Conservation (phyloP, 306 rosid species). For the Casuarina glauca region DNA sequence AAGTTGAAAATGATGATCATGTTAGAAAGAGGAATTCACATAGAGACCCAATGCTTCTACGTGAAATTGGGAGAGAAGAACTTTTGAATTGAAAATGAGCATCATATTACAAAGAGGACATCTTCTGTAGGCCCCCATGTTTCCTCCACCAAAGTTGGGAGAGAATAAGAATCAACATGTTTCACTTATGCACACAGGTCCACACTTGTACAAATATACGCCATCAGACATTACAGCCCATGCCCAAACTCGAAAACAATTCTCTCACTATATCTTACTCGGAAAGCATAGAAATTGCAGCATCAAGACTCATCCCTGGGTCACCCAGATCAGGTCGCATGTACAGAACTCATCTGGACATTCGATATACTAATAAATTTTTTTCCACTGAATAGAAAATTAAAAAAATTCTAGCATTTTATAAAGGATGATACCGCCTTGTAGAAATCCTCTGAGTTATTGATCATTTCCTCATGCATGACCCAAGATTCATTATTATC, state of each 20-base stretch:
- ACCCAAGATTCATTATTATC: slow-evolving; percentile 83
- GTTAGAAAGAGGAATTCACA: background rate
- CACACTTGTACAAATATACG: background rate
- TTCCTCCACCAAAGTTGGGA: background rate
- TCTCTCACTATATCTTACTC: background rate
- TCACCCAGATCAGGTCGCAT: background rate
- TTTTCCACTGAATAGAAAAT: background rate
- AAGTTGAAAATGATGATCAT: background rate
- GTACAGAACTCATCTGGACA: background rate
- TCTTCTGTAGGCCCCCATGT: too few species aligned
- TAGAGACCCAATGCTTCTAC: background rate
- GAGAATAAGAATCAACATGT: background rate
- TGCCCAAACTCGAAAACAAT: background rate
- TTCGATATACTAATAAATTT: background rate
- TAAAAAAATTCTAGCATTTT: slow-evolving; percentile 14
- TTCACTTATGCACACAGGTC: background rate
- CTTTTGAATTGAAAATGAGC: too few species aligned
- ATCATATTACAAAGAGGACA: too few species aligned
- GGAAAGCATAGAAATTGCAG: background rate
- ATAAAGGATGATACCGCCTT: slow-evolving; percentile 42
- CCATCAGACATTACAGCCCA: too few species aligned
- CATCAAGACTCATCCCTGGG: background rate
- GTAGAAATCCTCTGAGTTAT: slow-evolving; percentile 89
- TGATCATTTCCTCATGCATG: slow-evolving; percentile 95
- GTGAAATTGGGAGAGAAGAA: background rate